Evolutionary conservation across 2,329 filamentous ascomycete genomes (phyloP).

Genomic region (Cryphonectria nitschkei): DNA sequence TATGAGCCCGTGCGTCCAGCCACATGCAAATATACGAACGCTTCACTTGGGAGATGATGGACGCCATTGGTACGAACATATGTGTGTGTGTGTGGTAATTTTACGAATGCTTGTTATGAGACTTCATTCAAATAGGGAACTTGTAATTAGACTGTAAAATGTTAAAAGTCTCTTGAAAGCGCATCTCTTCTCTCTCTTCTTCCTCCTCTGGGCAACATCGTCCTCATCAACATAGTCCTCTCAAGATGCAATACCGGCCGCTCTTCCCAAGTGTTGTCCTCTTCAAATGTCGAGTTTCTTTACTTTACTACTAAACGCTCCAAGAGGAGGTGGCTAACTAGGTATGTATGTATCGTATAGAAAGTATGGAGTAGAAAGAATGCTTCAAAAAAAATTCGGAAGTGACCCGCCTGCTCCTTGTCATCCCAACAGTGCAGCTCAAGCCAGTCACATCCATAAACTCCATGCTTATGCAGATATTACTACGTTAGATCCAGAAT

Average conservation of each 20-base stretch:
- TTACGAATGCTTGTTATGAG: background rate
- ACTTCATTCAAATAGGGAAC: background rate
- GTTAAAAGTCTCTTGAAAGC: background rate
- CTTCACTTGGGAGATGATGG: background rate
- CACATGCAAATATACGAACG: background rate
- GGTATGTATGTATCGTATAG: slow-evolving; percentile 18
- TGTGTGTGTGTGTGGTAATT: background rate
- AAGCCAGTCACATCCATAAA: slow-evolving; percentile 24
- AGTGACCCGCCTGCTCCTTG: slow-evolving; percentile 3
- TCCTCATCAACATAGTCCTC: background rate
- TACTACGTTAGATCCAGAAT: slow-evolving; percentile 24
- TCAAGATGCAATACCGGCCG: background rate
- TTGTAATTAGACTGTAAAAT: background rate
- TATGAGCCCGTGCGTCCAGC: background rate
- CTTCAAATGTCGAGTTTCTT: background rate
- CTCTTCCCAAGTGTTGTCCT: background rate
- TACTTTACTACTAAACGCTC: slow-evolving; percentile 1
- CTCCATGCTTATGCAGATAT: slow-evolving; percentile 30
- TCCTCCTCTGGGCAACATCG: background rate
- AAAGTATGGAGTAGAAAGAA: slow-evolving; percentile 15
- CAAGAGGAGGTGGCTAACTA: background rate
- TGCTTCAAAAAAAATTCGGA: slow-evolving; percentile 17
- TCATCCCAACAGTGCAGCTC: slow-evolving; percentile 21
- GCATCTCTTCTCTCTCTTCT: background rate
- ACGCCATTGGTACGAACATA: background rate